Conservation (phyloP, 495 filamentous ascomycete species). For the Gamarada debralockiae region DNA sequence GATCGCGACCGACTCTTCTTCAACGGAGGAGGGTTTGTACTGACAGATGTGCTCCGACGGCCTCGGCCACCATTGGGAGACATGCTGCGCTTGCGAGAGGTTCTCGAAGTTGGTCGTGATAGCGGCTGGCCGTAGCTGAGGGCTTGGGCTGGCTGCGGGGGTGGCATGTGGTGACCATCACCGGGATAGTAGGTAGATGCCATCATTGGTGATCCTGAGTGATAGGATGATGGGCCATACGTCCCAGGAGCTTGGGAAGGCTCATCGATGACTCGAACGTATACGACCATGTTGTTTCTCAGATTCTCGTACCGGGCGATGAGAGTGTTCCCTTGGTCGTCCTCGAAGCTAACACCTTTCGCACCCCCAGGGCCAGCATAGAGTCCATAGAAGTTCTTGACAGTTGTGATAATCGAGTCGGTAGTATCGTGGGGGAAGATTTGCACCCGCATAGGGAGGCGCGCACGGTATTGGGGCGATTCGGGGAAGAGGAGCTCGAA, state of each 20-base stretch:
- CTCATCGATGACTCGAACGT: constrained; percentile 80
- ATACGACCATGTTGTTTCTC: constrained; percentile 80
- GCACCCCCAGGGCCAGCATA: constrained; percentile 62
- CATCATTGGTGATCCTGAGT: constrained; percentile 29
- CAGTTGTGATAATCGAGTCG: constrained; percentile 91
- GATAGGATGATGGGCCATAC: constrained; percentile 33
- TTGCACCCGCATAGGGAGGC: constrained; percentile 85
- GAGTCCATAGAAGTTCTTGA: constrained; percentile 96
- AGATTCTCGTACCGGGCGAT: constrained; percentile 97
- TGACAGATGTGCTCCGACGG: constrained; percentile 73
- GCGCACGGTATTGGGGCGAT: constrained; percentile 66
- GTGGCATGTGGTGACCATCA: constrained; percentile 43
- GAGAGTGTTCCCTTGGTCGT: constrained; percentile 77
- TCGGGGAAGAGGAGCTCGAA: constrained; percentile 82
- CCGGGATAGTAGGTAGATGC: constrained; percentile 24
- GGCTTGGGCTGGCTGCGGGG: constrained; percentile 42
- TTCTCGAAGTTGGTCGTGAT: constrained; percentile 61
- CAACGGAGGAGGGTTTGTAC: constrained; percentile 36
- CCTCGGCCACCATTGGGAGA: constrained; percentile 72
- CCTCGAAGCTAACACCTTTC: constrained; percentile 86
- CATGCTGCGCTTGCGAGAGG: constrained; percentile 72
- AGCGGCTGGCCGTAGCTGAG: constrained; percentile 52
- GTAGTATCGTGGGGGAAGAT: constrained; percentile 93
- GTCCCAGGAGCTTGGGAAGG: constrained; percentile 36
- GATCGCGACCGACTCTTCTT: constrained; percentile 67